Percentiles rank a stretch among this genome's conserved stretches.
These are phyloP conservation scores for Nymphaea thermarum DNA, from an alignment of 164 flowering plant genomes.

Conservation along the genomic window DNA sequence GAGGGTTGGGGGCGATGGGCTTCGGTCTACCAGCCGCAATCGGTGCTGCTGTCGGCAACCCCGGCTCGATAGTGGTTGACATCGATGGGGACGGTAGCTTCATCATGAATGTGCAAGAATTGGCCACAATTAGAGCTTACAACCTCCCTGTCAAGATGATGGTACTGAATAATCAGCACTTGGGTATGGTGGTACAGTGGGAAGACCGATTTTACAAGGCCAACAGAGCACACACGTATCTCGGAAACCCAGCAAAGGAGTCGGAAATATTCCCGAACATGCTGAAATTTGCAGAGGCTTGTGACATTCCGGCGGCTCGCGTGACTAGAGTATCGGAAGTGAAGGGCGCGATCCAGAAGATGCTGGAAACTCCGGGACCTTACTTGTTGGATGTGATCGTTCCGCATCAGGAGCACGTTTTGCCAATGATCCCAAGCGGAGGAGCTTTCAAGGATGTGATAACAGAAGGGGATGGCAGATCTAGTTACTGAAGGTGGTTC, in stretches of 20 bases:
- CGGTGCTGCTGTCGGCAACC: constrained; percentile 10
- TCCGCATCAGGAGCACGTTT: constrained; percentile 70
- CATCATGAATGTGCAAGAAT: constrained; percentile 13
- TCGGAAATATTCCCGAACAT: constrained; percentile 50
- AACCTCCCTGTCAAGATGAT: constrained; percentile 10
- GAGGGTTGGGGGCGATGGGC: constrained; percentile 17
- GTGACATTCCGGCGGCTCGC: constrained; percentile 52
- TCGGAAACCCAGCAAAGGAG: constrained; percentile 48
- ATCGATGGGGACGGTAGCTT: constrained; percentile 15
- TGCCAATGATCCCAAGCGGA: constrained; percentile 69
- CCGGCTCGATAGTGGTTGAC: constrained; percentile 4
- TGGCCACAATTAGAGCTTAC: constrained; percentile 5
- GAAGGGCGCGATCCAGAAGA: constrained; percentile 42
- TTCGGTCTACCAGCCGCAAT: constrained; percentile 16
- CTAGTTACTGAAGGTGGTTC: constrained; percentile 17
- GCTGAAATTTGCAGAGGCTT: constrained; percentile 56
- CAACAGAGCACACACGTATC: constrained; percentile 55
- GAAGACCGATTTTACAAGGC: constrained; percentile 65
- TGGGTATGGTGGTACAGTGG: constrained; percentile 19
- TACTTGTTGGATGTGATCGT: constrained; percentile 62
- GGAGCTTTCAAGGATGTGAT: constrained; percentile 60
- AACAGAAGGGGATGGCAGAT: constrained; percentile 51
- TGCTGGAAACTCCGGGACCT: constrained; percentile 68
- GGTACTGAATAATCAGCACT: constrained; percentile 13
- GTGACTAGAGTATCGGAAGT: constrained; percentile 38